Evolutionary conservation across 1,284 basidiomycete species (phyloP).

Genomic region (Phaffia rhodozyma): DNA sequence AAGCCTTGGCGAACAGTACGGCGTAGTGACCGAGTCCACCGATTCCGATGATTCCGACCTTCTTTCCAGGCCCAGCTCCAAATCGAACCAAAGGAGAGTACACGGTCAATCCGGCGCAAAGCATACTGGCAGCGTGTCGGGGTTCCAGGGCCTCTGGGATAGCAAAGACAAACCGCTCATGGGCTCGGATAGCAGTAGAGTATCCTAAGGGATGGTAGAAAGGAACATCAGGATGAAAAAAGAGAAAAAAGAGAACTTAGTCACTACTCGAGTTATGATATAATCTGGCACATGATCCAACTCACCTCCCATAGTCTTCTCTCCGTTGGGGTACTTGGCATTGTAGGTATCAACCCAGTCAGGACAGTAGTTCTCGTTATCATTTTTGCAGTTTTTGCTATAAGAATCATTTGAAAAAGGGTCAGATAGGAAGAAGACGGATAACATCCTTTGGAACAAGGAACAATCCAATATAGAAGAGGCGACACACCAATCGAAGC

Average conservation of each 20-base stretch:
- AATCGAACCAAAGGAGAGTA: constrained; percentile 53
- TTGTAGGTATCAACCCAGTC: constrained; percentile 37
- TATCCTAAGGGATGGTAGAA: constrained; percentile 43
- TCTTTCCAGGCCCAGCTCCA: constrained; percentile 51
- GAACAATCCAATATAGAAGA: too few relatives aligned
- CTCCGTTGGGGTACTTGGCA: constrained; percentile 44
- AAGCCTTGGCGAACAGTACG: constrained; percentile 44
- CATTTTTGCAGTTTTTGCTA: constrained; percentile 31
- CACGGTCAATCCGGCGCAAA: constrained; percentile 54
- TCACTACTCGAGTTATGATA: background rate
- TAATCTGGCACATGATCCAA: too few relatives aligned
- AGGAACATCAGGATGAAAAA: constrained; percentile 5
- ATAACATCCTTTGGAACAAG: too few relatives aligned
- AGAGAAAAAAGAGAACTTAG: background rate
- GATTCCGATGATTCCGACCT: constrained; percentile 54
- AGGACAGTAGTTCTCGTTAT: constrained; percentile 39
- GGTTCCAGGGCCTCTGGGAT: constrained; percentile 50
- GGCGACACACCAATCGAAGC: constrained; percentile 36
- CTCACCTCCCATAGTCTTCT: constrained; percentile 34
- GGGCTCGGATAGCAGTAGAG: constrained; percentile 51
- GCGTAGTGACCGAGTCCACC: constrained; percentile 44
- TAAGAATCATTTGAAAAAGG: constrained; percentile 29
- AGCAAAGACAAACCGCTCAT: constrained; percentile 56
- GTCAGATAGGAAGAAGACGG: constrained; percentile 12
- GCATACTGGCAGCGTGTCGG: constrained; percentile 40